Evolutionary conservation across 176 grass and related monocot genomes (phyloP).

Genomic region (Aegilops sharonensis): DNA sequence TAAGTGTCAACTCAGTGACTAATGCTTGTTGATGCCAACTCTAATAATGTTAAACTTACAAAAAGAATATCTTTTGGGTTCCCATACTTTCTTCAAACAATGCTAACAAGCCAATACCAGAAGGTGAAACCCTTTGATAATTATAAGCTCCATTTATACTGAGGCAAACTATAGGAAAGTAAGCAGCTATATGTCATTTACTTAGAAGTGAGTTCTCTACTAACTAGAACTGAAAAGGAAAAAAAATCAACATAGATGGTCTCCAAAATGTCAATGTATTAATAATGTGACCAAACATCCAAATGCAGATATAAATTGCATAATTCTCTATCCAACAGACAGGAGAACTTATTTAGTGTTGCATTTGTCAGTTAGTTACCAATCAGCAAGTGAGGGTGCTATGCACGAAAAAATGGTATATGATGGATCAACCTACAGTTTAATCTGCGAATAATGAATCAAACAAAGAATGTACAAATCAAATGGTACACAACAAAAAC

Average conservation of each 20-base stretch:
- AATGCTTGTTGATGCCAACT: not conserved
- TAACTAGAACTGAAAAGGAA: not conserved
- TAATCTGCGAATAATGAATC: not conserved
- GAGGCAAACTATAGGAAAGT: not conserved
- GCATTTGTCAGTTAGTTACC: not conserved
- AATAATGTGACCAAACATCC: constrained; percentile 11
- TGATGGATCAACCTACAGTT: not conserved
- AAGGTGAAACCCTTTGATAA: constrained; percentile 3
- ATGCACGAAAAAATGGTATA: not conserved
- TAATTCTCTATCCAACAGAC: not conserved
- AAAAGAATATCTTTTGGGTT: not conserved
- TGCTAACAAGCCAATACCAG: not conserved
- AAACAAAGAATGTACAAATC: not conserved
- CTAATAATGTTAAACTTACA: not conserved
- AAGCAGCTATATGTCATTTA: not conserved
- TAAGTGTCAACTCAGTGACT: not conserved
- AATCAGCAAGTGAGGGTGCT: not conserved
- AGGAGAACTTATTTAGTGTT: not conserved
- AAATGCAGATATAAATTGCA: constrained; percentile 8
- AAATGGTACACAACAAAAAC: not conserved
- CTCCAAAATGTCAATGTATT: not conserved
- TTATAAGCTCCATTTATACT: not conserved
- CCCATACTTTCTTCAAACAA: not conserved
- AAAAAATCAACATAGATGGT: not conserved
- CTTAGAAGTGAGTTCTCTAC: not conserved